Percentiles rank a stretch among this genome's conserved stretches.
These are phyloP conservation scores for Sordariomycetes sp. DNA, from an alignment of 2,329 filamentous ascomycete species.

Conservation along the genomic window DNA sequence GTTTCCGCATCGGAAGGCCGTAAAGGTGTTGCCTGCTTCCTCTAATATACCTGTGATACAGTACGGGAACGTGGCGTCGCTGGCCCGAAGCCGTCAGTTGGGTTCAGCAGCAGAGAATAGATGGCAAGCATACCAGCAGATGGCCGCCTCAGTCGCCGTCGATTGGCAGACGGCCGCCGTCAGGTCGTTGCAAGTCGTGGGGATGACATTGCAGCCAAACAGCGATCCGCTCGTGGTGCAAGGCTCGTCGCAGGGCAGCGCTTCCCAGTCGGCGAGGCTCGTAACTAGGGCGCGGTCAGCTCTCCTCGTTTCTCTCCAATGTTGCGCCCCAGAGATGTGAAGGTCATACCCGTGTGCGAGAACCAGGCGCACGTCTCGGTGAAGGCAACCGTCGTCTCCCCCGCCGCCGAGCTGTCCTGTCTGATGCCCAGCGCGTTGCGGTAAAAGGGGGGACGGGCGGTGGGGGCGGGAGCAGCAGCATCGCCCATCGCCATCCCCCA, in stretches of 20 bases:
- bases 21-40: neutral
- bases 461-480: conserved; percentile 1
- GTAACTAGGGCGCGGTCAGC: too few relatives aligned
- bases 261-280: neutral
- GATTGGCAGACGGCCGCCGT: neutral
- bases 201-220: neutral
- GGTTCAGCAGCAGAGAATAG: neutral
- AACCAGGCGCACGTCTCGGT: neutral
- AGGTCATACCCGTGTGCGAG: neutral
- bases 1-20: neutral
- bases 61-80: neutral
- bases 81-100: neutral
- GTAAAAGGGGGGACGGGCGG: neutral
- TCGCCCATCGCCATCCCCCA: too few relatives aligned
- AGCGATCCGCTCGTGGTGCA: neutral
- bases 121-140: neutral
- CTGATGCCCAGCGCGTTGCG: neutral
- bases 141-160: neutral
- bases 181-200: neutral
- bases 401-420: neutral
- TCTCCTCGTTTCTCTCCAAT: too few relatives aligned
- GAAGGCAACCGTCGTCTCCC: too few relatives aligned
- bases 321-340: too few relatives aligned
- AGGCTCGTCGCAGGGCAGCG: neutral
- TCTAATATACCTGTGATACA: neutral